These are phyloP conservation scores for Tulasnella sp. DNA, from an alignment of 768 basidiomycete genomes.

Conservation along the genomic window DNA sequence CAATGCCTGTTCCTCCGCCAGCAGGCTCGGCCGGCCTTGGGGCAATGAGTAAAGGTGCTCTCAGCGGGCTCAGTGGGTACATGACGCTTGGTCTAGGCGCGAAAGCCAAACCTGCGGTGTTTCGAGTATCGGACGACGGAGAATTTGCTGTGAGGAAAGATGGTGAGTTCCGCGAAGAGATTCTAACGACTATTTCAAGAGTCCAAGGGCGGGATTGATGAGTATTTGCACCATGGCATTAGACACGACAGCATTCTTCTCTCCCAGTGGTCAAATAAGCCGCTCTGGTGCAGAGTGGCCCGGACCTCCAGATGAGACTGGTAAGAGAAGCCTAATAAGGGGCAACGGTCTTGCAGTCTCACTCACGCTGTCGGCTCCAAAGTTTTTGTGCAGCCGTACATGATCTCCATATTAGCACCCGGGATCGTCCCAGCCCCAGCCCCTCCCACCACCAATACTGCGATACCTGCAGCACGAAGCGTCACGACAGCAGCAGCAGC, in stretches of 20 bases:
- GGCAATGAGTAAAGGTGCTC: conserved; percentile 54
- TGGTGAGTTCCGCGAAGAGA: conserved; percentile 49
- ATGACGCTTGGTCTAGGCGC: conserved; percentile 74
- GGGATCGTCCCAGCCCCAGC: conserved; percentile 39
- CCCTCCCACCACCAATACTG: conserved; percentile 1
- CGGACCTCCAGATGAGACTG: conserved; percentile 69
- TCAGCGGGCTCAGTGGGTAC: conserved; percentile 71
- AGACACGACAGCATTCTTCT: conserved; percentile 64
- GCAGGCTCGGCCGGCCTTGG: conserved; percentile 21
- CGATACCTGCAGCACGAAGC: conserved; percentile 19
- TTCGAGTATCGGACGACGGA: conserved; percentile 38
- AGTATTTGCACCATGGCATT: too few species aligned
- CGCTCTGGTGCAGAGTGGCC: conserved; percentile 50
- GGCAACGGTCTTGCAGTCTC: conserved; percentile 13
- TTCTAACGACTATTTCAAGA: not conserved
- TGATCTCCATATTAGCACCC: conserved; percentile 62
- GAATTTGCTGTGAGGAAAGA: conserved; percentile 71
- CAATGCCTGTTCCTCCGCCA: conserved; percentile 25
- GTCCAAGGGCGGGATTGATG: too few species aligned
- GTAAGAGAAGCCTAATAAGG: too few species aligned
- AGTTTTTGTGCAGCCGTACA: conserved; percentile 69
- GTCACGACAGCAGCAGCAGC: conserved; percentile 24
- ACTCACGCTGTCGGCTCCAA: not conserved
- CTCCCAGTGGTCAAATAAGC: conserved; percentile 44
- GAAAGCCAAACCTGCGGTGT: conserved; percentile 55